Conservation (phyloP, 2,329 filamentous ascomycete species). For the Fusarium buxicola region DNA sequence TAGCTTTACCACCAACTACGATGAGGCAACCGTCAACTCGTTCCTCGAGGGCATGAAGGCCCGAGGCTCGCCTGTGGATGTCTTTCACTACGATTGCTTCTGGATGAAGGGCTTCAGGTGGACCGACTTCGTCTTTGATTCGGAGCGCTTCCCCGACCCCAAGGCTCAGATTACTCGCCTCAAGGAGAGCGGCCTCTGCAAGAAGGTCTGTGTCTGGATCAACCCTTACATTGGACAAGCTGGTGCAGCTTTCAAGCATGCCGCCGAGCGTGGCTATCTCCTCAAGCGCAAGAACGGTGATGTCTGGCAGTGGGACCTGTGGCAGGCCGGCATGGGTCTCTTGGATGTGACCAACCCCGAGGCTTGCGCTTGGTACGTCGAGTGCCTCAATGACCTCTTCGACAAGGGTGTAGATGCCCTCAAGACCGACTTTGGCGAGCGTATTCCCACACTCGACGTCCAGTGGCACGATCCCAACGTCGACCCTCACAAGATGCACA, state of each 20-base stretch:
- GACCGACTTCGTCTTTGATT: slow-evolving; percentile 80
- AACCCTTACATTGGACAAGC: slow-evolving; percentile 80
- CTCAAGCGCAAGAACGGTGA: slow-evolving; percentile 76
- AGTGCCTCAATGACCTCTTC: slow-evolving; percentile 71
- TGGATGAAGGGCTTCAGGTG: slow-evolving; percentile 82
- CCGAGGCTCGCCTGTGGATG: slow-evolving; percentile 73
- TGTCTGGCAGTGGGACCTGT: slow-evolving; percentile 81
- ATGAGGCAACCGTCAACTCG: slow-evolving; percentile 73
- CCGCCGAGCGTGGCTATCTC: slow-evolving; percentile 74
- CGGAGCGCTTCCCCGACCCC: slow-evolving; percentile 75
- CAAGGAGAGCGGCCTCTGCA: slow-evolving; percentile 69
- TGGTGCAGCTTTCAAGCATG: slow-evolving; percentile 72
- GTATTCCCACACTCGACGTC: slow-evolving; percentile 74
- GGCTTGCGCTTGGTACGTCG: slow-evolving; percentile 73
- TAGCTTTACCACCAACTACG: slow-evolving; percentile 79
- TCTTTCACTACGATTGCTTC: slow-evolving; percentile 83
- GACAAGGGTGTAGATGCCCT: slow-evolving; percentile 77
- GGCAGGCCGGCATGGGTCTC: slow-evolving; percentile 82
- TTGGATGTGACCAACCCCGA: slow-evolving; percentile 80
- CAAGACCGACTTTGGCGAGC: slow-evolving; percentile 82
- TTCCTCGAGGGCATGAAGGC: slow-evolving; percentile 77
- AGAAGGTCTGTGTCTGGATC: slow-evolving; percentile 80
- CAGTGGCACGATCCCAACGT: slow-evolving; percentile 70
- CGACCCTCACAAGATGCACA: slow-evolving; percentile 77
- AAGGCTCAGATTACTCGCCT: slow-evolving; percentile 71